Evolutionary conservation across 2,329 filamentous ascomycete species (phyloP), one percentile per base, ranked within the genome.

Genomic region (Colletotrichum agaves): DNA sequence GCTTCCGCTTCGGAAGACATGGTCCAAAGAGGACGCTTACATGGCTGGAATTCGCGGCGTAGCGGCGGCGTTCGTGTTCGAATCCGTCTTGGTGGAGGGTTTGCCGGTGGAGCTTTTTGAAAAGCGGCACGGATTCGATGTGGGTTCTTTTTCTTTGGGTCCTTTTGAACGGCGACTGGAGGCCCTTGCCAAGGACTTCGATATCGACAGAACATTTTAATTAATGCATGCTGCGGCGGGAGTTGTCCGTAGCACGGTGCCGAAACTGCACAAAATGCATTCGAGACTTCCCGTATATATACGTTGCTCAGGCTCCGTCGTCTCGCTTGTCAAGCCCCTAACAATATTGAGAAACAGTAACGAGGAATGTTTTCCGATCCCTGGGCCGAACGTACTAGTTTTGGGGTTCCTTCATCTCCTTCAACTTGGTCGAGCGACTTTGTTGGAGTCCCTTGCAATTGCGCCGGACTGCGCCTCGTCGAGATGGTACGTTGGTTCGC

Each of bases 1-100:
- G 52, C 60, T 49, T 31, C n/a, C 46, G 39, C 31, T 43, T 58
- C 61, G 53, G 53, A 64, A 15, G 41, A 41, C 64, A 35, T n/a
- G 19, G 46, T 58, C 53, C 53, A 63, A 58, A 53, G 37, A 37
- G 33, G 52, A 58, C 41, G 50, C 8, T 21, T 61, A 23, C 52
- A 35, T 31, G 52, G 53, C 64, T 63, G 64, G 19, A 43, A 11
- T 35, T 23, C 7, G 47, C 64, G 64, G 53, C 53, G 61, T 53
- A 63, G 52, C 46, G 46, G 27, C 61, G 46, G 60, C 19, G n/a
- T 37, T 67, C 46, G 47, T 63, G 56, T 67, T 55, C 64, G 15
- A 59, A 67, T 47, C 15, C 23, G 64, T 53, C n/a, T 23, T 59
- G 59, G 64, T 31, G 52, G 46, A 64, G 53, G 46, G 35, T 39